Evolutionary conservation across 2,329 filamentous ascomycete species (phyloP), one percentile per base, ranked within the genome.

Genomic region (Claviceps maximensis): DNA sequence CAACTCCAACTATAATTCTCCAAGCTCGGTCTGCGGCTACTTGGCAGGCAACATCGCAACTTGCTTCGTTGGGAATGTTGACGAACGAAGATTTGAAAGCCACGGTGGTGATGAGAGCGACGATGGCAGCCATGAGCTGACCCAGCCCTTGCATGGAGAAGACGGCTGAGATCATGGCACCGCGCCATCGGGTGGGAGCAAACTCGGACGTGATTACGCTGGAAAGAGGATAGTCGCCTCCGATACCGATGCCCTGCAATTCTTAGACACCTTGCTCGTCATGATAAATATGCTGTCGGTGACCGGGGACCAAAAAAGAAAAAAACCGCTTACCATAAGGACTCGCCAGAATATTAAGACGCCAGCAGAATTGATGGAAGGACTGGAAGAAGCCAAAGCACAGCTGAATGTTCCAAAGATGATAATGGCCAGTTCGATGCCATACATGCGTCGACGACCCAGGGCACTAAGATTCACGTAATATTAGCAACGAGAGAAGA

Each of bases 131-230:
- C 21, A 74, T 73, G 50, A 91, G 80, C 62, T 91, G 86, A n/a
- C 87, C 87, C 27, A 89, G 73, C 48, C 86, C 86, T 62, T 93
- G 87, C 86, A 90, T 90, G 40, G 85, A 86, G 63, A 93, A 93
- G 49, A 91, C 86, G 17, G 84, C 78, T 12, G 83, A 85, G 74
- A 93, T 86, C 84, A 93, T 91, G 54, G 83, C 85, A 56, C 86
- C 87, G 60, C 87, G 77, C 81, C 86, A 89, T 61, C 84, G 80
- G 13, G 87, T 91, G 2, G 86, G 88, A 9, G 87, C 86, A 64
- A 91, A 91, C 75, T 93, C 87, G 12, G 87, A 85, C 5, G 86
- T 91, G 58, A 90, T 90, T 51, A 93, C 84, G 0, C 84, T 84
- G 47, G 80, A 86, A 7, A 93, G 73, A 2, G 88, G 88, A 65